A percentile compares a stretch with the other conserved stretches of the same genome.
These are phyloP conservation scores for Ormosia emarginata DNA, from an alignment of 306 rosid genomes.

Conservation along the genomic window DNA sequence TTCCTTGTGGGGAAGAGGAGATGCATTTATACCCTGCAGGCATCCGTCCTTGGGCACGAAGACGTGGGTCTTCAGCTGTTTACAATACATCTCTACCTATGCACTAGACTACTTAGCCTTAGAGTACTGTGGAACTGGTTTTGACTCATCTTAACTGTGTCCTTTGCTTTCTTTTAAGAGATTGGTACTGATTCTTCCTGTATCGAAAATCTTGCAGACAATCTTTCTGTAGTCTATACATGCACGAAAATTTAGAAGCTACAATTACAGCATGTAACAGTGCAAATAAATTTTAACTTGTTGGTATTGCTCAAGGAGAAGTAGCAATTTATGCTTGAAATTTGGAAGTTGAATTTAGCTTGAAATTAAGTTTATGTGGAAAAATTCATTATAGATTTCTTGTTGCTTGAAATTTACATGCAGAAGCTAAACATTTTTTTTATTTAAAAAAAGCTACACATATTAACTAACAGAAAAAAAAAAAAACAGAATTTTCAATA, in stretches of 20 bases:
- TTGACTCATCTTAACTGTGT: conserved; percentile 8
- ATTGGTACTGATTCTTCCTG: background rate
- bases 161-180: background rate
- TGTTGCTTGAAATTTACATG: background rate
- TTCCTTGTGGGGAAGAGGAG: conserved; percentile 3
- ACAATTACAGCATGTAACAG: background rate
- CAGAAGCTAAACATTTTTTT: too few relatives aligned
- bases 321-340: background rate
- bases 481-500: background rate
- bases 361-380: background rate
- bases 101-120: background rate
- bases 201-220: background rate
- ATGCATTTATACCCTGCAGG: conserved; percentile 40
- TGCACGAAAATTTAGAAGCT: background rate
- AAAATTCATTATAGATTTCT: background rate
- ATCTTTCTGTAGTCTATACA: background rate
- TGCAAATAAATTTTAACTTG: background rate
- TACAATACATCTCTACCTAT: conserved; percentile 7
- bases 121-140: background rate
- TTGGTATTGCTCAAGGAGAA: too few relatives aligned
- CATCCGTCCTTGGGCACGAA: conserved; percentile 29
- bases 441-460: background rate
- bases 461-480: background rate
- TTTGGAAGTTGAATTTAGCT: background rate
- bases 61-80: conserved; percentile 16